Percentiles rank a stretch among this genome's conserved stretches.
Conservation (phyloP, 805 yeast genomes). For the Lipomyces spencermartinsiae region DNA sequence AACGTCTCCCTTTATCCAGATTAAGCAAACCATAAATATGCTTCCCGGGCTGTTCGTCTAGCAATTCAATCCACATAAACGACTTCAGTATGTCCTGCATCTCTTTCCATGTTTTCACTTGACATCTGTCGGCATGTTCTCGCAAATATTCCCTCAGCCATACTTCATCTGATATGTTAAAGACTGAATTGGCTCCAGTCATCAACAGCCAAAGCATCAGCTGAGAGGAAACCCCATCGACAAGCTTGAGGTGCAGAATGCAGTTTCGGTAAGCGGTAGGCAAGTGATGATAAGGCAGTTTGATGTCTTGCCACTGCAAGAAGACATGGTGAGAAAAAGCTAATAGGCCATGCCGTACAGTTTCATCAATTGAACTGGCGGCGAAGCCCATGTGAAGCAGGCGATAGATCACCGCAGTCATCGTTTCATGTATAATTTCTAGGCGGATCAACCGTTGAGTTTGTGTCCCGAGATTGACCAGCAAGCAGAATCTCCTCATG, state of each 20-base stretch:
- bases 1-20: background rate
- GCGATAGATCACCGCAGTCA: slow-evolving; percentile 1
- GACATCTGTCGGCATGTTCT: background rate
- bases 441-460: background rate
- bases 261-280: background rate
- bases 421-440: background rate
- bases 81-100: background rate
- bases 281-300: background rate
- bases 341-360: background rate
- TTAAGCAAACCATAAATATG: background rate
- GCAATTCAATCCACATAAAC: background rate
- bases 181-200: background rate
- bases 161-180: background rate
- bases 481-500: background rate
- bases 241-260: background rate
- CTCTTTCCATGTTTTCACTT: background rate
- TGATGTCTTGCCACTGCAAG: slow-evolving; percentile 1
- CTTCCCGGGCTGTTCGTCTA: background rate
- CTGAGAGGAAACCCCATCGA: background rate
- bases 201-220: background rate
- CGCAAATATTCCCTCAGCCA: background rate
- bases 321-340: background rate
- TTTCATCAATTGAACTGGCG: background rate
- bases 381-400: background rate
- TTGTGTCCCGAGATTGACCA: background rate